Evolutionary conservation across 768 basidiomycete species (phyloP).

Genomic region (Cubamyces lactineus): DNA sequence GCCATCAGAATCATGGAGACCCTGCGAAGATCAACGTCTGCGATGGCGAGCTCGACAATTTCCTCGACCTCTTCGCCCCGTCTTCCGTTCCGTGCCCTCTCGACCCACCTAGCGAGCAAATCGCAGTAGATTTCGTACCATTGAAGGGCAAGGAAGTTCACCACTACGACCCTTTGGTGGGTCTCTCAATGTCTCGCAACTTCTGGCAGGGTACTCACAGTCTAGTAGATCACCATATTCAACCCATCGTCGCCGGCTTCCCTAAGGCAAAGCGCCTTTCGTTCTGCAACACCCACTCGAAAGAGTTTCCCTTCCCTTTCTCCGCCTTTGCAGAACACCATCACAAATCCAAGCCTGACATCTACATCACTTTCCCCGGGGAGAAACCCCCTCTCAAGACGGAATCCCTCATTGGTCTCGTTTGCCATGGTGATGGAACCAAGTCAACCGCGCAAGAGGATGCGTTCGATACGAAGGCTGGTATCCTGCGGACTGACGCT

Average conservation of each 20-base stretch:
- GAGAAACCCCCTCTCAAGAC: not conserved
- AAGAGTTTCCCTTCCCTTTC: constrained; percentile 16
- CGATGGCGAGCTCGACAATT: not conserved
- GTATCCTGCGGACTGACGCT: not conserved
- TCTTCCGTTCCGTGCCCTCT: not conserved
- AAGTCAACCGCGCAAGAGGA: not conserved
- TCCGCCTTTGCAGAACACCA: constrained; percentile 8
- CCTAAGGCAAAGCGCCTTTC: not conserved
- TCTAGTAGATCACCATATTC: not conserved
- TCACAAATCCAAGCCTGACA: constrained; percentile 4
- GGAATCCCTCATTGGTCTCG: not conserved
- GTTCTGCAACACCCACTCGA: constrained; percentile 14
- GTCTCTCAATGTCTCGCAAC: not conserved
- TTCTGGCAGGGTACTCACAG: not conserved
- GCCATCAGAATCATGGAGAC: too few relatives aligned
- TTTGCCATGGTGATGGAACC: constrained; percentile 13
- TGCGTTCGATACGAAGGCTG: not conserved
- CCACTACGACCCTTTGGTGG: not conserved
- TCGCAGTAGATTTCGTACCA: not conserved
- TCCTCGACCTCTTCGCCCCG: not conserved
- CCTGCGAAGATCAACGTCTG: not conserved
- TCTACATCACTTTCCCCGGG: constrained; percentile 6
- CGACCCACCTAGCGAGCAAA: not conserved
- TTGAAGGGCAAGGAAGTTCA: not conserved
- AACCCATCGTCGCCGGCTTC: not conserved